These are phyloP conservation scores for Solanum verrucosum DNA, from an alignment of 257 asterid species.

Conservation along the genomic window DNA sequence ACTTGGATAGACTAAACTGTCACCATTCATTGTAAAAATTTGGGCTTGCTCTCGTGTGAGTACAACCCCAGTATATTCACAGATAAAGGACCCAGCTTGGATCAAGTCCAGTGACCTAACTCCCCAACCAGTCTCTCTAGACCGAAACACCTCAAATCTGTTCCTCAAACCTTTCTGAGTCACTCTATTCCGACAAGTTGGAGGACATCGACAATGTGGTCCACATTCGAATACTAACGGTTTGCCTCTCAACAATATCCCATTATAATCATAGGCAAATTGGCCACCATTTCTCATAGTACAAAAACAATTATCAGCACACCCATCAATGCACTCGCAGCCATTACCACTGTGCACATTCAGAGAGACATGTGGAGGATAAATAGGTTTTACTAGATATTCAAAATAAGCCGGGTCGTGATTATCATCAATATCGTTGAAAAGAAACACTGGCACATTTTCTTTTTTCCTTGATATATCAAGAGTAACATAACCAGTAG, in stretches of 20 bases:
- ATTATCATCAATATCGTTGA: slow-evolving; percentile 55
- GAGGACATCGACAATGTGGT: slow-evolving; percentile 65
- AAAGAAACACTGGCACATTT: slow-evolving; percentile 52
- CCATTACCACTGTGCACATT: slow-evolving; percentile 27
- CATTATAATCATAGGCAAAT: slow-evolving; percentile 54
- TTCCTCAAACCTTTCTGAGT: slow-evolving; percentile 65
- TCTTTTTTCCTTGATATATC: slow-evolving; percentile 67
- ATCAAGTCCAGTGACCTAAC: slow-evolving; percentile 82
- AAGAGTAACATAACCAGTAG: slow-evolving; percentile 57
- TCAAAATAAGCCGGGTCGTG: slow-evolving; percentile 49
- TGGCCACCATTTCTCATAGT: slow-evolving; percentile 65
- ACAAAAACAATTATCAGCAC: slow-evolving; percentile 57
- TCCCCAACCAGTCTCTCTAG: slow-evolving; percentile 92
- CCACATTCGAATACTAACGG: slow-evolving; percentile 83
- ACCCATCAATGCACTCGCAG: slow-evolving; percentile 55
- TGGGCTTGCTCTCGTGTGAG: slow-evolving; percentile 76
- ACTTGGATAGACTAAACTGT: slow-evolving; percentile 57
- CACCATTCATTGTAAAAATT: slow-evolving; percentile 79
- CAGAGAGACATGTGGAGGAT: slow-evolving; percentile 38
- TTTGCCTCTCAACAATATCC: slow-evolving; percentile 70
- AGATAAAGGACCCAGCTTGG: slow-evolving; percentile 84
- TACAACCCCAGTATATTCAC: slow-evolving; percentile 82
- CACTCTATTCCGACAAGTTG: slow-evolving; percentile 69
- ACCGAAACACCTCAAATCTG: slow-evolving; percentile 77
- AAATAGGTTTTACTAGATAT: slow-evolving; percentile 35